Percentiles rank a stretch among this genome's conserved stretches.
phyloP scores from a whole-genome alignment of 768 basidiomycete genomes.

The Suillus alpinus region DNA sequence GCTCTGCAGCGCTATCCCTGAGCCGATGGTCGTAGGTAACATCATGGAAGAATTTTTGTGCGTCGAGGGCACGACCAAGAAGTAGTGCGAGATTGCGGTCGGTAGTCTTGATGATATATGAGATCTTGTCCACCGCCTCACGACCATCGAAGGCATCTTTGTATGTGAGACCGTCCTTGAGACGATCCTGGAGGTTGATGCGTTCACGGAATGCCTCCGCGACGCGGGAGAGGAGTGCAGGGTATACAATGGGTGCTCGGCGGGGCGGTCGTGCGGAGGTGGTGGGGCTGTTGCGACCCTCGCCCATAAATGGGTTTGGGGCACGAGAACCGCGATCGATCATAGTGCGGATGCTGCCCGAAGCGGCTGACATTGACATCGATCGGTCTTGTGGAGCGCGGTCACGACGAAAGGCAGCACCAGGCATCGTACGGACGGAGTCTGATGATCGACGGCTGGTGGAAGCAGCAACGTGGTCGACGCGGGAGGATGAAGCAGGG shows the following conservation, averaged over 20 bases:
- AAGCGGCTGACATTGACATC: slow-evolving; percentile 72
- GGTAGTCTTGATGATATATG: slow-evolving; percentile 97
- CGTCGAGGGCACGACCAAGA: slow-evolving; percentile 92
- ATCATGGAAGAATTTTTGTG: slow-evolving; percentile 99
- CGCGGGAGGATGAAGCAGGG: slow-evolving; percentile 40
- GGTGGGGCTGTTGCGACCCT: slow-evolving; percentile 34
- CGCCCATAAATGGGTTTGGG: slow-evolving; percentile 36
- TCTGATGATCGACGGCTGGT: slow-evolving; percentile 65
- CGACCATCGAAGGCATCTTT: slow-evolving; percentile 96
- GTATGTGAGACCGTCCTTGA: slow-evolving; percentile 96
- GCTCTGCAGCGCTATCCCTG: slow-evolving; percentile 80
- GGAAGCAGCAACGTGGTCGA: slow-evolving; percentile 29
- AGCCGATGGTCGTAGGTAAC: slow-evolving; percentile 98
- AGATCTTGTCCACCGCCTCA: slow-evolving; percentile 95
- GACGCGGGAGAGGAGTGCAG: slow-evolving; percentile 92
- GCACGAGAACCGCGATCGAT: slow-evolving; percentile 37
- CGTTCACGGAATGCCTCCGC: slow-evolving; percentile 90
- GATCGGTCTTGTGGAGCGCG: slow-evolving; percentile 65
- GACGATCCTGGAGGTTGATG: slow-evolving; percentile 69
- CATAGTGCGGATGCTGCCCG: slow-evolving; percentile 47
- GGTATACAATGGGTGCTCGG: slow-evolving; percentile 81
- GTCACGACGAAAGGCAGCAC: slow-evolving; percentile 52
- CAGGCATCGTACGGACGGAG: slow-evolving; percentile 60
- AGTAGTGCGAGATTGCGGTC: slow-evolving; percentile 94
- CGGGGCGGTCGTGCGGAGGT: slow-evolving; percentile 33